Conservation (phyloP, 2,329 filamentous ascomycete genomes). For the Harringtonia aguacate region DNA sequence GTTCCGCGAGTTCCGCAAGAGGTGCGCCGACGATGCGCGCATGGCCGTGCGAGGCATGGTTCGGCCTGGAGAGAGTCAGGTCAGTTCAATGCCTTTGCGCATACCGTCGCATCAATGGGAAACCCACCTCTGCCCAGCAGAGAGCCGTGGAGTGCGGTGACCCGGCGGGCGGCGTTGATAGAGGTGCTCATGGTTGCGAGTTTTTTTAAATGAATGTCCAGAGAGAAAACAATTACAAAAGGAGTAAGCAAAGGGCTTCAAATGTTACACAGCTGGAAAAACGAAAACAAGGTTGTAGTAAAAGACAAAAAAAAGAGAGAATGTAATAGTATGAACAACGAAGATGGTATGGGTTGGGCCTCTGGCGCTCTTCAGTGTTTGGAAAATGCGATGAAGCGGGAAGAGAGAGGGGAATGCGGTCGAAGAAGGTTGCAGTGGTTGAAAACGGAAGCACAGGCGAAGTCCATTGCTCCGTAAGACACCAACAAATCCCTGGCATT, state of each 20-base stretch:
- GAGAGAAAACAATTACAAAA: background rate
- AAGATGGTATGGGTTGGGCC: background rate
- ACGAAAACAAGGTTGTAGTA: background rate
- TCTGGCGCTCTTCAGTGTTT: background rate
- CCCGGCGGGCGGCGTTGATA: conserved; percentile 43
- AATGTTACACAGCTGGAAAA: background rate
- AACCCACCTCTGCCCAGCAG: conserved; percentile 35
- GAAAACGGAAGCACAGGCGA: too few species aligned
- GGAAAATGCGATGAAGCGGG: too few species aligned
- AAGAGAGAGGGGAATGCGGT: too few species aligned
- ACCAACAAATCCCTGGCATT: too few species aligned
- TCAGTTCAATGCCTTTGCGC: too few species aligned
- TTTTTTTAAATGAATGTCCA: background rate
- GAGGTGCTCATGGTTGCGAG: conserved; percentile 41
- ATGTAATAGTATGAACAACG: background rate
- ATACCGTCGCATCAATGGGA: background rate
- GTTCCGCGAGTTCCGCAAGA: conserved; percentile 35
- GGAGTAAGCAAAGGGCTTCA: background rate
- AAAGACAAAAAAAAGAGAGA: too few species aligned
- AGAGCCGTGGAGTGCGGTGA: conserved; percentile 37
- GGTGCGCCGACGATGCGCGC: conserved; percentile 33
- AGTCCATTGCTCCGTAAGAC: too few species aligned
- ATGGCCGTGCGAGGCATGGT: conserved; percentile 32
- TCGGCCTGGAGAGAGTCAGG: conserved; percentile 24
- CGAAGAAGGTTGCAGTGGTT: too few species aligned